Conservation (phyloP, 1,284 basidiomycete species). For the Marasmius oreades region DNA sequence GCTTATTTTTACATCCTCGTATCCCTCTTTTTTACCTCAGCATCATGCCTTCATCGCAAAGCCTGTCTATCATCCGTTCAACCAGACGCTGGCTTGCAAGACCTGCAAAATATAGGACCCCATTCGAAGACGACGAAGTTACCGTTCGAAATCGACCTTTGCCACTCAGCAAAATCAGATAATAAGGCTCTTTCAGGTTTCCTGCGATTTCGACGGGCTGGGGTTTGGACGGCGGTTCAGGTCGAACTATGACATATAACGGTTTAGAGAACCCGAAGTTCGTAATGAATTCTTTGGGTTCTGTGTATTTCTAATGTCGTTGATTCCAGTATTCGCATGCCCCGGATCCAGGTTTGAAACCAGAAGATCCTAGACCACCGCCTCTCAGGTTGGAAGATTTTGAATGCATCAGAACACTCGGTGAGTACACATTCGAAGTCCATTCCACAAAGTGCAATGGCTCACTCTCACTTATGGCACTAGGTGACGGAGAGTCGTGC, state of each 20-base stretch:
- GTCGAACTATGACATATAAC: neutral
- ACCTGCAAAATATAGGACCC: neutral
- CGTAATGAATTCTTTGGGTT: neutral
- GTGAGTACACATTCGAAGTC: conserved; percentile 18
- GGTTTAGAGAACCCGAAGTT: neutral
- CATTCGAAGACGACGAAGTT: neutral
- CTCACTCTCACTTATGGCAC: neutral
- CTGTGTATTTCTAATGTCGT: neutral
- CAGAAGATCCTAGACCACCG: conserved; percentile 29
- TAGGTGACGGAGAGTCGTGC: conserved; percentile 38
- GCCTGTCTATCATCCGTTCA: neutral
- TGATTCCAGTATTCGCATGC: conserved; percentile 2
- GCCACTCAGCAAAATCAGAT: neutral
- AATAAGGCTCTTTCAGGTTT: neutral
- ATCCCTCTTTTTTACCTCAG: no score
- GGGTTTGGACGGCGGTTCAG: neutral
- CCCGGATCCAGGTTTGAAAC: conserved; percentile 8
- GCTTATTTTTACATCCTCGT: no score
- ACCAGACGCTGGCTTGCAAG: neutral
- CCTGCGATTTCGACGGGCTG: neutral
- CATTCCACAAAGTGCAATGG: neutral
- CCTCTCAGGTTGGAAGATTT: conserved; percentile 32
- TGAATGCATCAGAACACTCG: conserved; percentile 36
- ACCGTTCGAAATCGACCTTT: neutral
- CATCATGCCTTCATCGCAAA: neutral